Conservation (phyloP, 1,284 basidiomycete genomes). For the Earliella scabrosa region DNA sequence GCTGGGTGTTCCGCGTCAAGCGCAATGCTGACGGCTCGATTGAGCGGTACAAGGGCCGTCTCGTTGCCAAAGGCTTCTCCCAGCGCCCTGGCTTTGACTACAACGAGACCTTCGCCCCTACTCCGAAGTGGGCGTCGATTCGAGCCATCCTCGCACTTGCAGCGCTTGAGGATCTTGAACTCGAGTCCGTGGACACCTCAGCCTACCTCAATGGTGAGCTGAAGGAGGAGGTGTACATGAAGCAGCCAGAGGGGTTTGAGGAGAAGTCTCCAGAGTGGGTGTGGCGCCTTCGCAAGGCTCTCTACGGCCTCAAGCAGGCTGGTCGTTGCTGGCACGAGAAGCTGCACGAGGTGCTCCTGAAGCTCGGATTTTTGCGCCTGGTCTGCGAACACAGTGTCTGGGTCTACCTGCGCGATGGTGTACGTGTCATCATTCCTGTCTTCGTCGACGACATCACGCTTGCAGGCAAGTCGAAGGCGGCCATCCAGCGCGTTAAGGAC, state of each 20-base stretch:
- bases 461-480: background rate
- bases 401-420: slow-evolving; percentile 3
- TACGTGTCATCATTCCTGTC: slow-evolving; percentile 4
- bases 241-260: slow-evolving; percentile 40
- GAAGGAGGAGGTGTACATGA: slow-evolving; percentile 44
- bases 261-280: slow-evolving; percentile 21
- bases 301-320: slow-evolving; percentile 39
- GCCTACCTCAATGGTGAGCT: slow-evolving; percentile 45
- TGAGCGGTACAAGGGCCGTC: slow-evolving; percentile 40
- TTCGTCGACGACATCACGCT: slow-evolving; percentile 8
- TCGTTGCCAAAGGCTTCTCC: slow-evolving; percentile 47
- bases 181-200: slow-evolving; percentile 40
- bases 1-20: slow-evolving; percentile 46
- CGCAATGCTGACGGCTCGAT: slow-evolving; percentile 35
- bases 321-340: slow-evolving; percentile 32
- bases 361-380: slow-evolving; percentile 29
- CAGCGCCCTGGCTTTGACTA: slow-evolving; percentile 48
- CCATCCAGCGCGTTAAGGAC: slow-evolving; percentile 14
- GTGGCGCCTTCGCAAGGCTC: slow-evolving; percentile 20
- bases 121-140: slow-evolving; percentile 35
- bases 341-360: slow-evolving; percentile 12
- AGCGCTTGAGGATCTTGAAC: slow-evolving; percentile 37
- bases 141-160: slow-evolving; percentile 40
- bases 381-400: slow-evolving; percentile 37
- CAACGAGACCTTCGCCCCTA: slow-evolving; percentile 44